Evolutionary conservation across 148 eudicot species (phyloP).

Genomic region (Rhododendron mucronatum): DNA sequence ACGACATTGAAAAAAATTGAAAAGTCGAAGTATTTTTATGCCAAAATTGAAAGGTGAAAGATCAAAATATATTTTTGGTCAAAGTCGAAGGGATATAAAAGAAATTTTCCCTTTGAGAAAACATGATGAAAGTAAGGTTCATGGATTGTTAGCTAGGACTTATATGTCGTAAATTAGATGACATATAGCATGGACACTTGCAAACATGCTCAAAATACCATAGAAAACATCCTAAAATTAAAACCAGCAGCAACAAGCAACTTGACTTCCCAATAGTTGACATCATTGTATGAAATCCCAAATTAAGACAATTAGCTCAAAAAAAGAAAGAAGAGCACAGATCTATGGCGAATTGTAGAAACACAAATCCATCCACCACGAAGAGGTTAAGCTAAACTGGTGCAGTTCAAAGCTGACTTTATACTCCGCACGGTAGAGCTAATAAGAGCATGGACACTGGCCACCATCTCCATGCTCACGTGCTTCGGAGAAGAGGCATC

Average conservation of each 20-base stretch:
- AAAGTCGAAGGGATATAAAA: too few relatives aligned
- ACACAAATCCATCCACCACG: neutral
- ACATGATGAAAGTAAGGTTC: neutral
- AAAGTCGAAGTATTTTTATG: too few relatives aligned
- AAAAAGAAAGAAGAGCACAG: neutral
- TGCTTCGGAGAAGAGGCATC: slow-evolving; percentile 8
- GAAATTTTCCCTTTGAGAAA: neutral
- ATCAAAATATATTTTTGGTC: too few relatives aligned
- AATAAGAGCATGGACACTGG: slow-evolving; percentile 16
- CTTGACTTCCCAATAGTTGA: neutral
- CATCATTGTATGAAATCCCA: neutral
- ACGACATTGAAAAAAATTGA: too few relatives aligned
- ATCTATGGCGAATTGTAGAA: neutral
- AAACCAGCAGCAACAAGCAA: neutral
- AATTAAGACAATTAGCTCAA: neutral
- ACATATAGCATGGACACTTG: neutral
- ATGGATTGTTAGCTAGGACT: neutral
- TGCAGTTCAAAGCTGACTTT: slow-evolving; percentile 15
- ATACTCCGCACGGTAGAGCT: slow-evolving; percentile 23
- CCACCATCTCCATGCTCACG: slow-evolving; percentile 8
- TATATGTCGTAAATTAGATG: neutral
- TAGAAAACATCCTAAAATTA: neutral
- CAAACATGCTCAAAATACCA: neutral
- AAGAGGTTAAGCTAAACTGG: neutral
- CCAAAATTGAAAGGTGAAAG: too few relatives aligned